Evolutionary conservation across 2,329 filamentous ascomycete genomes (phyloP).

Genomic region (Fusarium haematococcum): DNA sequence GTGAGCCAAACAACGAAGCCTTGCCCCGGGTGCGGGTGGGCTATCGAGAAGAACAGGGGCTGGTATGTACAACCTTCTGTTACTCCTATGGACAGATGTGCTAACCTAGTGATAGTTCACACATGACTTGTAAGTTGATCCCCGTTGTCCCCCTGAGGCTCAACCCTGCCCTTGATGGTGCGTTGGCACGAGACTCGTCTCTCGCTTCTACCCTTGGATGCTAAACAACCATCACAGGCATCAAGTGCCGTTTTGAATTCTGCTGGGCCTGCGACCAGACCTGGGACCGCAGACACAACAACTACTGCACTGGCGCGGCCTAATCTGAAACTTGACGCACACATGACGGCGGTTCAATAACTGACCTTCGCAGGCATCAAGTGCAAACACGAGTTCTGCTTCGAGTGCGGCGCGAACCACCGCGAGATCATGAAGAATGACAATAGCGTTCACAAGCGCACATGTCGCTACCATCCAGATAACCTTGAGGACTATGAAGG

Average conservation of each 20-base stretch:
- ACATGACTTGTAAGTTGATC: constrained; percentile 56
- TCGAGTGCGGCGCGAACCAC: constrained; percentile 52
- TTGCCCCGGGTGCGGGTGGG: constrained; percentile 53
- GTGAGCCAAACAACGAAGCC: constrained; percentile 51
- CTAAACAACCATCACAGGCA: constrained; percentile 45
- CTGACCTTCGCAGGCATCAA: constrained; percentile 48
- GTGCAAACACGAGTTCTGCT: constrained; percentile 52
- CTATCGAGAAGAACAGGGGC: constrained; percentile 56
- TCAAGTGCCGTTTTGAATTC: constrained; percentile 49
- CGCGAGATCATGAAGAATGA: constrained; percentile 47
- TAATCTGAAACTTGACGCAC: neutral
- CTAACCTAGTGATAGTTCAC: constrained; percentile 49
- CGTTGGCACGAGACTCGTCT: constrained; percentile 17
- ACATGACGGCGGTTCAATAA: neutral
- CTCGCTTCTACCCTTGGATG: neutral
- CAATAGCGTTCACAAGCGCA: constrained; percentile 47
- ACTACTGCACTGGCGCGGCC: constrained; percentile 30
- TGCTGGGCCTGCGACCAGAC: constrained; percentile 49
- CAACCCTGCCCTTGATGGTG: constrained; percentile 20
- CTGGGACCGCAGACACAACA: constrained; percentile 39
- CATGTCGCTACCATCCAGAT: constrained; percentile 47
- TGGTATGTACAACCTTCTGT: constrained; percentile 53
- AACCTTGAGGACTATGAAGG: constrained; percentile 25
- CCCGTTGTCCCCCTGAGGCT: constrained; percentile 4
- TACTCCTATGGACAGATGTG: neutral